Evolutionary conservation across 1,284 basidiomycete species (phyloP).

Genomic region (Cutaneotrichosporon sp.): DNA sequence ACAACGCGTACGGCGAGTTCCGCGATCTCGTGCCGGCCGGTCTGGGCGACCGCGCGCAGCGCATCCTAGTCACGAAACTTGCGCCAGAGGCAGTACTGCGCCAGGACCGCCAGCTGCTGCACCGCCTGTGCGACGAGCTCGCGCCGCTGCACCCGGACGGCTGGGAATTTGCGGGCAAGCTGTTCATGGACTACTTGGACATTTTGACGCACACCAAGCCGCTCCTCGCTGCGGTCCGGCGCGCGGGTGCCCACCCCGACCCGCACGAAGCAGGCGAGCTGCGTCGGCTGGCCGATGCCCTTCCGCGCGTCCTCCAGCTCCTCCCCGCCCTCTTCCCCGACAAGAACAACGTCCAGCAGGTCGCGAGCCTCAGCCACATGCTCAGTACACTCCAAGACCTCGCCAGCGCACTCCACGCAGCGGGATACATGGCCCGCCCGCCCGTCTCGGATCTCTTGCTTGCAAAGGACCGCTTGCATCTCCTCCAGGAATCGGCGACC

Average conservation of each 20-base stretch:
- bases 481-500: conserved; percentile 38
- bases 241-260: conserved; percentile 22
- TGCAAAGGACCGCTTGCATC: conserved; percentile 40
- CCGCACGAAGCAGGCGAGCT: conserved; percentile 51
- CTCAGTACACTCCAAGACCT: conserved; percentile 32
- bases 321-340: conserved; percentile 60
- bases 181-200: conserved; percentile 42
- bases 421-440: conserved; percentile 31
- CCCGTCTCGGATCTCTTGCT: conserved; percentile 32
- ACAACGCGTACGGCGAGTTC: conserved; percentile 70
- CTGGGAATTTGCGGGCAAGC: conserved; percentile 69
- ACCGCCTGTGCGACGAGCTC: conserved; percentile 66
- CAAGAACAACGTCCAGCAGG: conserved; percentile 32
- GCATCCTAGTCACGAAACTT: conserved; percentile 72
- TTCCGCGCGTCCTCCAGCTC: conserved; percentile 64
- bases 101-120: conserved; percentile 68
- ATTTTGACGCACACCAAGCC: conserved; percentile 25
- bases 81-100: conserved; percentile 84
- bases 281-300: conserved; percentile 56
- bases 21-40: conserved; percentile 68
- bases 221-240: conserved; percentile 29
- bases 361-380: conserved; percentile 40
- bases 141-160: conserved; percentile 59
- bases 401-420: conserved; percentile 25
- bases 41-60: conserved; percentile 68